Base-by-base conservation (phyloP, 441 rosid species). In the Populus hybrid region DNA sequence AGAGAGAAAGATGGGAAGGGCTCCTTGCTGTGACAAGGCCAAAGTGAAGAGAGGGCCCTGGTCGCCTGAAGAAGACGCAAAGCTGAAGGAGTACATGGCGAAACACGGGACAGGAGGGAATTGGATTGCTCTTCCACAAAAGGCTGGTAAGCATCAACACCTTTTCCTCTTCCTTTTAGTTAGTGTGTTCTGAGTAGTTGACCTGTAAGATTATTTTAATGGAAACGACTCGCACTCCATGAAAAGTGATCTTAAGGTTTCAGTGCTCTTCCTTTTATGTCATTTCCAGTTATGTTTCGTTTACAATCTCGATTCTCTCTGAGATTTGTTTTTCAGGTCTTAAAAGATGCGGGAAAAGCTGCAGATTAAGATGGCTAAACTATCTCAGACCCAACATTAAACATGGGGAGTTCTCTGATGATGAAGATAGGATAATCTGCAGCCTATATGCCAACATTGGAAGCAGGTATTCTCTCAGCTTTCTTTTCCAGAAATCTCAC, bases 351-450 rank as follows among this genome's bases (percentile, higher is more conserved):
- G 98, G 98, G 73, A 94, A 94, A 86, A 93, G 97, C 81, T 94
- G 98, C 82, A 88, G 98, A 82, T 82, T 95, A 82, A 90, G 98
- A 83, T 95, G 98, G 98, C 85, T 95, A 20, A 95, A 95, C 87
- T 95, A 95, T 81, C 88, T 95, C 46, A 89, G 98, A 80, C 98
- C 98, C 50, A 91, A 95, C 83, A 89, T 95, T 75, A 93, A 88
- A 77, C 98, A 95, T 84, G 98, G 98, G 80, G 93, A 93, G 72
- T 95, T 95, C 85, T 78, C 98, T 75, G 97, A 89, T 75, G 88
- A 89, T 68, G 98, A 95, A 86, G 98, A 93, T 77, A 87, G 86
- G n/a, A 83, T 93, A 14, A 95, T 95, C 66, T 93, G 86, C 84
- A 88, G 75, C 73, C 94, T 95, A 70, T 93, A 81, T 82, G 84